Evolutionary conservation across 1,284 basidiomycete genomes (phyloP).

Genomic region (Ceratobasidium sp.): DNA sequence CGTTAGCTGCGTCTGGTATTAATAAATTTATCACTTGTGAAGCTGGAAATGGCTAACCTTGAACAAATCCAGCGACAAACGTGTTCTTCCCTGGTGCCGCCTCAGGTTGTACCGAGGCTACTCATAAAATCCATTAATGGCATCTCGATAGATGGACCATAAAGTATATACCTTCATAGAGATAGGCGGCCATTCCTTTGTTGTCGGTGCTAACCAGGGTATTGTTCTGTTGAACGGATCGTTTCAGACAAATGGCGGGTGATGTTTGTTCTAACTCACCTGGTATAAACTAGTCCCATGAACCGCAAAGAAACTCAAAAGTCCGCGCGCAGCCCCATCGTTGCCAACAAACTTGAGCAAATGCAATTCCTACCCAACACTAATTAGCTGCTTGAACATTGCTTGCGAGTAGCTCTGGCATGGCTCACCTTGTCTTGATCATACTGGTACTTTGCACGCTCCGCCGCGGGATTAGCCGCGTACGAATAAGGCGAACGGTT

Average conservation of each 20-base stretch:
- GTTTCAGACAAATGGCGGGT: neutral
- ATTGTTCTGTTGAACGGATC: slow-evolving; percentile 68
- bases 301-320: slow-evolving; percentile 80
- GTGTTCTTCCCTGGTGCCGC: slow-evolving; percentile 72
- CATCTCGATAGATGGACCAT: neutral
- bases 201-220: slow-evolving; percentile 80
- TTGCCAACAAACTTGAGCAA: slow-evolving; percentile 71
- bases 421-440: slow-evolving; percentile 69
- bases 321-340: slow-evolving; percentile 67
- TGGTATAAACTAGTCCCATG: slow-evolving; percentile 82
- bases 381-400: neutral
- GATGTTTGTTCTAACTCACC: slow-evolving; percentile 55
- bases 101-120: slow-evolving; percentile 70
- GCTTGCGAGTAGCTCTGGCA: neutral
- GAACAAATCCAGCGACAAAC: slow-evolving; percentile 78
- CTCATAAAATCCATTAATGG: slow-evolving; percentile 14
- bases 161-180: slow-evolving; percentile 69
- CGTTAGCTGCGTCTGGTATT: neutral
- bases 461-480: slow-evolving; percentile 72
- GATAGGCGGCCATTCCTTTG: slow-evolving; percentile 82
- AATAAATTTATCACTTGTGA: too few species aligned
- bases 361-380: slow-evolving; percentile 62
- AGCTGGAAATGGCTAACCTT: slow-evolving; percentile 60
- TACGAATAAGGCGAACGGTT: slow-evolving; percentile 81
- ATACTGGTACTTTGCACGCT: slow-evolving; percentile 70